Evolutionary conservation across 768 basidiomycete genomes (phyloP), one percentile per base, ranked within the genome.

Genomic region (Chalciporus piperatus): DNA sequence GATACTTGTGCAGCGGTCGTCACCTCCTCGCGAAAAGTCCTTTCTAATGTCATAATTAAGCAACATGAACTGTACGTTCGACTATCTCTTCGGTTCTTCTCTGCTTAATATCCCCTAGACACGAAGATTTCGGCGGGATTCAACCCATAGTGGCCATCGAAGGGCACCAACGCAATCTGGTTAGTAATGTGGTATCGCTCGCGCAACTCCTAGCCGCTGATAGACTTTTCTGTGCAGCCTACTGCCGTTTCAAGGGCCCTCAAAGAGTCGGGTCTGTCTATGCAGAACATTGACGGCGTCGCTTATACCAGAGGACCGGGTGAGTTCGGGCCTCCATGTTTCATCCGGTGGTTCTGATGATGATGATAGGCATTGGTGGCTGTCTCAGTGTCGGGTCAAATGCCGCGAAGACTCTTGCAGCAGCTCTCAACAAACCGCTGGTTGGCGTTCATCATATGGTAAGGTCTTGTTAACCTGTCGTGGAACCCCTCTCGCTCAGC

Each of bases 371-470:
- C 4, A 89, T 94, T 62, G 78, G 78, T 3, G 89, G 89, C 2
- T 94, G 92, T 66, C 76, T 98, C 12, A 80, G 80, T 22, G 87
- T 92, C 3, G 83, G 84, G 40, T 81, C 83, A 10, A 89, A 89
- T 53, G 85, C 91, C 6, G 92, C 92, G n/a, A 91, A 90, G 65
- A 82, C 84, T 0, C 73, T 98, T 3, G 92, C 93, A 1, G 87
- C 91, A 0, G 84, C 84, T 0, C 73, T 82, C 12, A 75, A 78
- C 38, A 89, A 92, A 60, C 94, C 93, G 0, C 52, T 96, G 4
- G 80, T 96, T 3, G 93, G 93, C 3, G 90, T 97, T 6, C 92
- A 98, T 69, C 95, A 98, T 62, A 98, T 98, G 95, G 94, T 92
- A 33, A 42, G 42, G 74, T 62, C 30, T 62, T 10, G 11, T 4